phyloP scores from a whole-genome alignment of 106 monocot genomes.

The Allium sativum region DNA sequence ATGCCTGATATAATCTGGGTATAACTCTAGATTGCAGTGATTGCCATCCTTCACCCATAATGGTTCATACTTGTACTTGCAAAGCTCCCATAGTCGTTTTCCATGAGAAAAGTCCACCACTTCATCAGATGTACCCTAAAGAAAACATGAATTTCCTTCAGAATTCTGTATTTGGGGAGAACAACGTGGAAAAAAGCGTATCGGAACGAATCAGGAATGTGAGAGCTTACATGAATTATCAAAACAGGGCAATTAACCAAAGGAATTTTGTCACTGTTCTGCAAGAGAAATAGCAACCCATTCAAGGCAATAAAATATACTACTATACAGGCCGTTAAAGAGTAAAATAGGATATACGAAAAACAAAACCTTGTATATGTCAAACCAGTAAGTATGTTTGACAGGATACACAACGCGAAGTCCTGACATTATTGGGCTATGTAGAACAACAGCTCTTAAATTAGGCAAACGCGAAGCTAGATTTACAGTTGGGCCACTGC shows the following conservation, averaged over 20 bases:
- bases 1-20: slow-evolving; percentile 64
- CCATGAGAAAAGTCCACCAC: slow-evolving; percentile 76
- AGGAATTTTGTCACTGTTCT: slow-evolving; percentile 95
- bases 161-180: no score
- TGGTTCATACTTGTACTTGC: slow-evolving; percentile 66
- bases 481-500: slow-evolving; percentile 91
- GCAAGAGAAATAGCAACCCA: slow-evolving; percentile 16
- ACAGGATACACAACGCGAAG: slow-evolving; percentile 90
- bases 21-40: slow-evolving; percentile 74
- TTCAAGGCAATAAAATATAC: not conserved
- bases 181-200: no score
- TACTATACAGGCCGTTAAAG: no score
- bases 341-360: not conserved
- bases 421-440: slow-evolving; percentile 94
- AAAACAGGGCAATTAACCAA: slow-evolving; percentile 74
- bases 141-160: not conserved
- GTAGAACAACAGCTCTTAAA: slow-evolving; percentile 77
- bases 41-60: slow-evolving; percentile 63
- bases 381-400: slow-evolving; percentile 90
- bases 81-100: slow-evolving; percentile 54
- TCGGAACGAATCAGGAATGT: no score
- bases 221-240: slow-evolving; percentile 81
- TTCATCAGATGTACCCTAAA: slow-evolving; percentile 65
- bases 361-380: slow-evolving; percentile 76
- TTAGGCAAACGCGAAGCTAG: slow-evolving; percentile 46